A percentile compares a stretch with the other conserved stretches of the same genome.
These are phyloP conservation scores for Paxillus involutus DNA, from an alignment of 768 basidiomycete genomes.

Conservation along the genomic window DNA sequence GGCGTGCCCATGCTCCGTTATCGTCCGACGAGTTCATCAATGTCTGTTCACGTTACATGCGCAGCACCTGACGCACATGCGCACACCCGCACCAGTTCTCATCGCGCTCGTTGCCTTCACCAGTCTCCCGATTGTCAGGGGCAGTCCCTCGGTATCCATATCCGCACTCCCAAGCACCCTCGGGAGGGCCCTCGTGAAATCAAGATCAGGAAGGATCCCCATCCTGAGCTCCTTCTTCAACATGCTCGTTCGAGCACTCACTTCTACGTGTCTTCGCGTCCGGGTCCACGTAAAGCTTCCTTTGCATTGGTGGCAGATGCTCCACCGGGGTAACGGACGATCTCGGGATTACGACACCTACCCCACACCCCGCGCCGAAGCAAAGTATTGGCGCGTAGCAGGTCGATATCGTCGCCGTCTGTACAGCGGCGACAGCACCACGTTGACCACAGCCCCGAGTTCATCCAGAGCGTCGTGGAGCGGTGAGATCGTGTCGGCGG, in stretches of 20 bases:
- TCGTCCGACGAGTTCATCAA: neutral
- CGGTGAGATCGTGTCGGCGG: constrained; percentile 16
- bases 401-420: constrained; percentile 27
- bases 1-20: neutral
- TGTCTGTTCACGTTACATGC: neutral
- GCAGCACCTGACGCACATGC: constrained; percentile 6
- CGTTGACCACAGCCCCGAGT: neutral
- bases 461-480: constrained; percentile 6
- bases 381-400: constrained; percentile 32
- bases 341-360: constrained; percentile 14
- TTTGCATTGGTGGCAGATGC: constrained; percentile 7
- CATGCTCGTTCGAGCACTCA: constrained; percentile 12
- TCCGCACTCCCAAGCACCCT: constrained; percentile 5
- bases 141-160: neutral
- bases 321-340: neutral
- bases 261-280: constrained; percentile 13
- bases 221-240: constrained; percentile 7
- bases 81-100: constrained; percentile 1
- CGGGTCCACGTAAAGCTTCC: constrained; percentile 10
- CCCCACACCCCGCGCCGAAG: constrained; percentile 23
- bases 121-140: constrained; percentile 6
- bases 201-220: neutral
- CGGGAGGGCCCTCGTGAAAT: constrained; percentile 1
- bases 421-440: constrained; percentile 17
- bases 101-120: constrained; percentile 11